Conservation (phyloP, 2,329 filamentous ascomycete genomes). For the Fusarium sacchari region DNA sequence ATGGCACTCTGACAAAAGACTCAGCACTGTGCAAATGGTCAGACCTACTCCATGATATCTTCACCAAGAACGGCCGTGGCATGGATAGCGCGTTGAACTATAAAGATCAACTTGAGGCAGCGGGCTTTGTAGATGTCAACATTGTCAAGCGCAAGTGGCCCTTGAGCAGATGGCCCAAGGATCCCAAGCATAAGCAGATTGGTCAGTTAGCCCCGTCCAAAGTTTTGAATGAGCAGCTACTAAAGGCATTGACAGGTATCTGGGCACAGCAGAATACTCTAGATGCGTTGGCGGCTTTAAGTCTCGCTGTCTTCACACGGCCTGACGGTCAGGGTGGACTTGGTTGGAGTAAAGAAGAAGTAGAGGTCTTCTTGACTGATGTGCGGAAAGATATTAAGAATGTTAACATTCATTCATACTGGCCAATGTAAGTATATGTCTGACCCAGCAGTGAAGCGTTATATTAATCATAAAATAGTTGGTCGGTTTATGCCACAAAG, state of each 20-base stretch:
- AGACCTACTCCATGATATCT: neutral
- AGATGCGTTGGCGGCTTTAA: neutral
- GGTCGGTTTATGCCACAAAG: neutral
- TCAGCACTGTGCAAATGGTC: constrained; percentile 15
- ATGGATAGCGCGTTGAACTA: constrained; percentile 14
- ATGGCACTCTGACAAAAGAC: neutral
- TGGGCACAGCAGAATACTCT: neutral
- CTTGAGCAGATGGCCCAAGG: constrained; percentile 9
- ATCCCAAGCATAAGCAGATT: constrained; percentile 31
- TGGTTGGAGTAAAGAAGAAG: neutral
- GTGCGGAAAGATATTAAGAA: neutral
- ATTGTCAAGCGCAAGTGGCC: constrained; percentile 23
- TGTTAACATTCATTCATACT: neutral
- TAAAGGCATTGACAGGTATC: neutral
- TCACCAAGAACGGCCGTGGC: neutral
- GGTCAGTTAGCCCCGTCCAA: neutral
- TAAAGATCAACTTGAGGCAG: constrained; percentile 13
- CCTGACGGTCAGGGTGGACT: neutral
- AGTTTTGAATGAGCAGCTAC: neutral
- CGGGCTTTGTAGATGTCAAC: constrained; percentile 2
- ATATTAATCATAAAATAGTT: neutral
- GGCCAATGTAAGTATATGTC: neutral
- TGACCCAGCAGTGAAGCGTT: fast-evolving
- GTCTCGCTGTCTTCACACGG: neutral
- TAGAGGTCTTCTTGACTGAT: neutral